Conservation (phyloP, 2,329 filamentous ascomycete species). For the Mycocentrospora acerina region DNA sequence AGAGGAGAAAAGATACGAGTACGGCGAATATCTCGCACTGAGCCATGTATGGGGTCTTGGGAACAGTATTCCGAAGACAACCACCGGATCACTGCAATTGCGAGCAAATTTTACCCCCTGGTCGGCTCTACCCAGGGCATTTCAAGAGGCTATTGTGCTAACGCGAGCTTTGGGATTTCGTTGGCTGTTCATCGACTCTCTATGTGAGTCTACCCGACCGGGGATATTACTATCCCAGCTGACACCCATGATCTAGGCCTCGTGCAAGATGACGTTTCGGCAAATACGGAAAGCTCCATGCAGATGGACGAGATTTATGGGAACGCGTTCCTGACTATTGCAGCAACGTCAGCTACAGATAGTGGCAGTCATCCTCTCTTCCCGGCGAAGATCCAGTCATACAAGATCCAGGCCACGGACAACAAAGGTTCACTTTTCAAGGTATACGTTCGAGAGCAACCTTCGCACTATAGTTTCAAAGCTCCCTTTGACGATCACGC, state of each 20-base stretch:
- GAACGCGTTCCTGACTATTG: conserved; percentile 38
- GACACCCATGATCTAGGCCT: conserved; percentile 7
- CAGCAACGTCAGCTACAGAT: conserved; percentile 34
- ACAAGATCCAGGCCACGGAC: conserved; percentile 38
- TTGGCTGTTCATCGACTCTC: conserved; percentile 41
- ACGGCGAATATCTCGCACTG: conserved; percentile 36
- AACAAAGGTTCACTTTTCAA: conserved; percentile 33
- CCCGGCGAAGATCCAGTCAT: conserved; percentile 22
- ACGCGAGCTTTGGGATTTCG: conserved; percentile 38
- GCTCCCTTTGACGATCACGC: conserved; percentile 34
- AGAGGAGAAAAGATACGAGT: conserved; percentile 29
- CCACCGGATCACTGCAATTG: conserved; percentile 24
- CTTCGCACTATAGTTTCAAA: conserved; percentile 40
- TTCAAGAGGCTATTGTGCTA: conserved; percentile 40
- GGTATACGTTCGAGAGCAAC: conserved; percentile 39
- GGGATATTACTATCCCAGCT: too few species aligned
- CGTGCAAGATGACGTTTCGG: conserved; percentile 30
- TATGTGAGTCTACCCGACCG: conserved; percentile 15
- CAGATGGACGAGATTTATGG: conserved; percentile 33
- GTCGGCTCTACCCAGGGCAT: conserved; percentile 31
- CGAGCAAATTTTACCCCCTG: conserved; percentile 33
- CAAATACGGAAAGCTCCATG: conserved; percentile 30
- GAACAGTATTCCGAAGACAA: conserved; percentile 31
- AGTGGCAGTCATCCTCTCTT: conserved; percentile 31
- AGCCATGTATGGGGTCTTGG: conserved; percentile 38